Evolutionary conservation across 1,284 basidiomycete genomes (phyloP).

Genomic region (Coniophora puteana): DNA sequence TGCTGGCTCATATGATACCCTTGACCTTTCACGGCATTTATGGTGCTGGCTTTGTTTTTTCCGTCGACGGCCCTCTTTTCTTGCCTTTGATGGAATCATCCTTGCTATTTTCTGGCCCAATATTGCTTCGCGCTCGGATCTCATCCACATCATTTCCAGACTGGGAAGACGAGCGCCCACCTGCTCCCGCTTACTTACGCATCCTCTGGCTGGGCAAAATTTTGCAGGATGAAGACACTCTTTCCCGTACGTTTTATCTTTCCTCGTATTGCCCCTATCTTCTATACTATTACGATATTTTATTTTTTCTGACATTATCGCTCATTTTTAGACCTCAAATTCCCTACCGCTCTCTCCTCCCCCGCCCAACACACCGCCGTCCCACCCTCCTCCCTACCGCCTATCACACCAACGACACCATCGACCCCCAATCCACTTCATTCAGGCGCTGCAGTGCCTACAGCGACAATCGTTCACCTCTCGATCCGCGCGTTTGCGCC

Average conservation of each 20-base stretch:
- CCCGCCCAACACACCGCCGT: too few relatives aligned
- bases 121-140: too few relatives aligned
- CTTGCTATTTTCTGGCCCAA: too few relatives aligned
- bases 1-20: constrained; percentile 14
- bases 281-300: too few relatives aligned
- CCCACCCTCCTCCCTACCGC: too few relatives aligned
- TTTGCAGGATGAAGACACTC: constrained; percentile 78
- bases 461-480: constrained; percentile 83
- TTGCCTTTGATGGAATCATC: too few relatives aligned
- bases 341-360: constrained; percentile 31
- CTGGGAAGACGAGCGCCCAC: constrained; percentile 78
- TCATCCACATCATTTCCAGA: too few relatives aligned
- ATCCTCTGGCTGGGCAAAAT: constrained; percentile 82
- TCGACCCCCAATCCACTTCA: constrained; percentile 21
- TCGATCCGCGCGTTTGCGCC: constrained; percentile 68
- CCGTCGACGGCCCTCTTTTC: too few relatives aligned
- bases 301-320: constrained; percentile 8
- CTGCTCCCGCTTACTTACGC: constrained; percentile 74
- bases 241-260: constrained; percentile 51
- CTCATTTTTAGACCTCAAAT: constrained; percentile 40
- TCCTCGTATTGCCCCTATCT: constrained; percentile 3
- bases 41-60: too few relatives aligned
- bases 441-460: constrained; percentile 33
- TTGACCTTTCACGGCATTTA: too few relatives aligned
- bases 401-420: too few relatives aligned